Evolutionary conservation across 2,329 filamentous ascomycete species (phyloP), one percentile per base, ranked within the genome.

Genomic region (Exophiala alcalophila): DNA sequence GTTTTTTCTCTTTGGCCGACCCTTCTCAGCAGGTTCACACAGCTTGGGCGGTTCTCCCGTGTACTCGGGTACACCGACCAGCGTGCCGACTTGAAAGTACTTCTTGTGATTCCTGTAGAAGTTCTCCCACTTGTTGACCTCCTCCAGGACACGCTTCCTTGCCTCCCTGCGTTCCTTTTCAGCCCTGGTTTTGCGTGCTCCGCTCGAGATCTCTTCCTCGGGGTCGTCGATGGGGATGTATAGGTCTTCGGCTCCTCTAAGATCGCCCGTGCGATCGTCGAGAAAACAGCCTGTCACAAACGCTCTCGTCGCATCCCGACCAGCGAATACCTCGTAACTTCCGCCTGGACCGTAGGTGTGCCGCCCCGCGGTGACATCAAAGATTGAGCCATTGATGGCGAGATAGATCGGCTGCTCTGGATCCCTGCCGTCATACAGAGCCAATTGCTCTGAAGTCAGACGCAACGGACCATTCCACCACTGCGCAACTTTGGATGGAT

Each of bases 261-360:
- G 69, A 68, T 98, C 92, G 3, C 85, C 76, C 2, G 83, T 92
- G 21, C 82, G 72, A 71, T 98, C 92, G 52, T 88, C 83, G 26
- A 78, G 71, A 69, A 98, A 98, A 65, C 92, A 98, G 12, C 87
- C 88, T 2, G 92, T 97, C 7, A 98, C 81, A 65, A 89, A 98
- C 14, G 83, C 88, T 34, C 92, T 83, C 10, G 85, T 81, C 23
- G 91, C 90, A 66, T 98, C 92, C 50, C 76, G 76, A 48, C 91
- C 92, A 0, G 89, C 80, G 65, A 98, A 95, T 68, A 84, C 83
- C 59, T 82, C 76, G 72, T 98, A 98, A 25, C 80, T 81, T 4
- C 90, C 92, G 19, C 88, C 89, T 0, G 90, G 83, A 1, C 86
- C 86, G 70, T 92, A 92, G 46, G 68, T 64, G 14, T 72, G 45